Evolutionary conservation across 306 rosid species (phyloP), one percentile per base, ranked within the genome.

Genomic region (Comarum palustre): DNA sequence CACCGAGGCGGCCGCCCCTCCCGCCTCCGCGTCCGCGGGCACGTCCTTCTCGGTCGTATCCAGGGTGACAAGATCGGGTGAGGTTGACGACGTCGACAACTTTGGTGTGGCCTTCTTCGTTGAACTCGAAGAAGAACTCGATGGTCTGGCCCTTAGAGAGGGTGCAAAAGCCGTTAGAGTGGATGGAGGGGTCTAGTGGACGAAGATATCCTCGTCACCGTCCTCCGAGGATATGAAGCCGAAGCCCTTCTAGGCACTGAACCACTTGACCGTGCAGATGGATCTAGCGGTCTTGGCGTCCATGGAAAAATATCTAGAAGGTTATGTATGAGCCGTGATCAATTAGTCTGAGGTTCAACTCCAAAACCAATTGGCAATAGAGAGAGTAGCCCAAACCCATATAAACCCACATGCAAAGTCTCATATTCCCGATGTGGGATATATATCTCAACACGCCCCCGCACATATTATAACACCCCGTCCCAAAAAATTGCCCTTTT

Each of bases 161-260:
- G 43, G 89, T 86, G 3, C 96, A 89, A 72, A 78, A 89, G 2
- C 96, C 96, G n/a, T 78, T 88, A 78, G 93, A 92, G 22, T 72
- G 85, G 83, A 91, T 91, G 22, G 96, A 82, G 22, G 96, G 22
- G 96, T 89, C 78, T 89, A 89, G 80, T 91, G 97, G 4, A 91
- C 96, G 79, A 91, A 91, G 80, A 91, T 93, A 67, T 91, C 97
- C 0, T 84, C 90, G 47, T 76, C 69, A 12, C 86, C 92, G 7
- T 81, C 90, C 20, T 86, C 81, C 1, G 96, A 89, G 27, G 88
- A 81, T 19, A 91, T 91, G 86, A 91, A 91, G 59, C 97, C 96
- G 80, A 86, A 91, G 8, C 97, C 97, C 58, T 84, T 89, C 69
- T 87, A 85, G 0, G 90, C 83, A 71, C 85, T 92, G 85, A 92